Conservation (phyloP, 1,284 basidiomycete species). For the Binderoboletus segoi region DNA sequence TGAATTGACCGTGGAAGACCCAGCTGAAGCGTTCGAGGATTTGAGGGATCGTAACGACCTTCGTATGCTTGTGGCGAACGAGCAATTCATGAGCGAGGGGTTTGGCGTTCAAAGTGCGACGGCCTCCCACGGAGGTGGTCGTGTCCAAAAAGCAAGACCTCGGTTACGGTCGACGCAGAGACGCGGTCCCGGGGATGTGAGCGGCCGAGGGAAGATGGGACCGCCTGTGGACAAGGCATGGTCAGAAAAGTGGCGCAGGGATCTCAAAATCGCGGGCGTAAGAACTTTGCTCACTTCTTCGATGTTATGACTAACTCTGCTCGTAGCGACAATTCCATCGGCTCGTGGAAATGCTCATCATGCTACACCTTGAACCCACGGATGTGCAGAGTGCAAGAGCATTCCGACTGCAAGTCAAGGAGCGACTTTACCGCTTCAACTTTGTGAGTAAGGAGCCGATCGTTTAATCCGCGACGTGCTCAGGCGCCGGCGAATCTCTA, state of each 20-base stretch:
- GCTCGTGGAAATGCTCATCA: slow-evolving; percentile 88
- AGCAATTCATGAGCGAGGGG: slow-evolving; percentile 67
- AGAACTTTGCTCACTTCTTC: slow-evolving; percentile 27
- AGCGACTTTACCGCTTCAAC: slow-evolving; percentile 92
- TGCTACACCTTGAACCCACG: slow-evolving; percentile 68
- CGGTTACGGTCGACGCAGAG: slow-evolving; percentile 43
- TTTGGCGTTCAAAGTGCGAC: slow-evolving; percentile 37
- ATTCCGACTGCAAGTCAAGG: slow-evolving; percentile 88
- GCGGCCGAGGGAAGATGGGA: slow-evolving; percentile 61
- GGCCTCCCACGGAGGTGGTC: slow-evolving; percentile 49
- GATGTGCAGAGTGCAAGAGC: slow-evolving; percentile 61
- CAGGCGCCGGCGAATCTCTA: slow-evolving; percentile 34
- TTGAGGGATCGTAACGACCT: slow-evolving; percentile 93
- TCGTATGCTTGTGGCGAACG: slow-evolving; percentile 70
- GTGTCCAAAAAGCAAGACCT: slow-evolving; percentile 36
- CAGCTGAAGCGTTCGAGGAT: slow-evolving; percentile 95
- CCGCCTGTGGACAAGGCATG: slow-evolving; percentile 80
- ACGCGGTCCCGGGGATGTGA: slow-evolving; percentile 31
- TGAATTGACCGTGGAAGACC: slow-evolving; percentile 96
- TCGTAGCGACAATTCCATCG: slow-evolving; percentile 88
- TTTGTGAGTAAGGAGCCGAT: slow-evolving; percentile 59
- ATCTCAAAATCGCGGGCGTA: slow-evolving; percentile 90
- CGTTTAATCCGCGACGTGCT: background rate
- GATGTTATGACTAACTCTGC: background rate
- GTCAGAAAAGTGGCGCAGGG: slow-evolving; percentile 77